Percentiles rank a stretch among this genome's conserved stretches.
Evolutionary conservation across 2,329 filamentous ascomycete genomes (phyloP).

Genomic region (Leptographium procerum): DNA sequence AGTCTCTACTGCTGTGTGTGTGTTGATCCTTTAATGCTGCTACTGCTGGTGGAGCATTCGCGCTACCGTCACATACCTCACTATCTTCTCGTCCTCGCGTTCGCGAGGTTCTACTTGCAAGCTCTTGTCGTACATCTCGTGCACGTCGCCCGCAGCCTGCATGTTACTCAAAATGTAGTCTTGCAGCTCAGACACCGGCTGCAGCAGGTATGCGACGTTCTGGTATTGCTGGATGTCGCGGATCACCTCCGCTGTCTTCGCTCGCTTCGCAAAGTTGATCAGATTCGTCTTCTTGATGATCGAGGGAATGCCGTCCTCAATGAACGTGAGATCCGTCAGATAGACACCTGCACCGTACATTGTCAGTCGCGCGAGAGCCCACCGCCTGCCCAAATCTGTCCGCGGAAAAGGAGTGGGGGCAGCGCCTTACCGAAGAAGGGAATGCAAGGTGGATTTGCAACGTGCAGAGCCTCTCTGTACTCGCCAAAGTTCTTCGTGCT

Average conservation of each 20-base stretch:
- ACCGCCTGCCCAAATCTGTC: background rate
- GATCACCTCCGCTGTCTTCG: conserved; percentile 96
- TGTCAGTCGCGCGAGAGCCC: conserved; percentile 8
- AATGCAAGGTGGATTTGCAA: conserved; percentile 91
- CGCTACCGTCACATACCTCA: conserved; percentile 52
- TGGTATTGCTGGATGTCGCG: conserved; percentile 98
- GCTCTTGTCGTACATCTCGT: conserved; percentile 99
- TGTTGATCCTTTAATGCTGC: background rate
- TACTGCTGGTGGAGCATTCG: conserved; percentile 1
- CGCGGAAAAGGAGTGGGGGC: no score
- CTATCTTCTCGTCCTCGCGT: conserved; percentile 98
- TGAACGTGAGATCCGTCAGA: conserved; percentile 93
- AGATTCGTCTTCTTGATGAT: conserved; percentile 92
- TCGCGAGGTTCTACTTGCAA: conserved; percentile 87
- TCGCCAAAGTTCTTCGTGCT: conserved; percentile 98
- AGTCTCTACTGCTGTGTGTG: background rate
- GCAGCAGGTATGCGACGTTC: conserved; percentile 88
- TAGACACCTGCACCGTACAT: conserved; percentile 61
- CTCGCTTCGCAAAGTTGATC: conserved; percentile 97
- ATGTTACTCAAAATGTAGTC: conserved; percentile 96
- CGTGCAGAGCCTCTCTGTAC: conserved; percentile 86
- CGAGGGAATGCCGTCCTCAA: conserved; percentile 91
- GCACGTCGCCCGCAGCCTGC: conserved; percentile 87
- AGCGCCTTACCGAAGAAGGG: conserved; percentile 75
- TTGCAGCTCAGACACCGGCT: conserved; percentile 82